Conservation (phyloP, 2,329 filamentous ascomycete species). For the Sporothrix brunneoviolacea region DNA sequence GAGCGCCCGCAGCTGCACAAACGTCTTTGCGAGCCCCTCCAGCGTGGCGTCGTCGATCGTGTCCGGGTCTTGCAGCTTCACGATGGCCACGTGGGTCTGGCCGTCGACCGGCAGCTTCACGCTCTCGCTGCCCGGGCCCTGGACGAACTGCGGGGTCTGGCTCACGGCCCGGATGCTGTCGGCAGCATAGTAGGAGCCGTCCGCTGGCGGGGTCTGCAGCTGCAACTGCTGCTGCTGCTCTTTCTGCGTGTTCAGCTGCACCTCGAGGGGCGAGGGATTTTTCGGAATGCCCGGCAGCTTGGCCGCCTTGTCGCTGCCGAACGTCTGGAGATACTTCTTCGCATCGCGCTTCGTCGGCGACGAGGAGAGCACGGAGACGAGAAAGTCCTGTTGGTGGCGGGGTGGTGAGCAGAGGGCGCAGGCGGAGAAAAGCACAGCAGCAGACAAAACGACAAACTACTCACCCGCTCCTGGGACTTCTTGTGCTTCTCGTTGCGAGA, state of each 20-base stretch:
- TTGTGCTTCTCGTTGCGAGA: slow-evolving; percentile 40
- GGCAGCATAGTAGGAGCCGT: slow-evolving; percentile 9
- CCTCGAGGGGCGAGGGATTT: slow-evolving; percentile 25
- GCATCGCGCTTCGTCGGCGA: slow-evolving; percentile 90
- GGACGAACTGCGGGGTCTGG: slow-evolving; percentile 30
- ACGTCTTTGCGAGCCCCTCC: slow-evolving; percentile 70
- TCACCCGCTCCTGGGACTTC: slow-evolving; percentile 42
- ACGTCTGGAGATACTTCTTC: slow-evolving; percentile 83
- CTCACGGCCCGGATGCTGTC: slow-evolving; percentile 26
- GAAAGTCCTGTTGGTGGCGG: slow-evolving; percentile 65
- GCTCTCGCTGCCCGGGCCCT: slow-evolving; percentile 23
- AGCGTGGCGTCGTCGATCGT: slow-evolving; percentile 61
- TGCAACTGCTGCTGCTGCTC: slow-evolving; percentile 17
- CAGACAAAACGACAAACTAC: background rate
- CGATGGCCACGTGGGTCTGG: slow-evolving; percentile 67
- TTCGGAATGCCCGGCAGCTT: slow-evolving; percentile 26
- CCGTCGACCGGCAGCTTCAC: slow-evolving; percentile 28
- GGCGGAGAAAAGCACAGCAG: no score
- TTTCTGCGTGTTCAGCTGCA: background rate
- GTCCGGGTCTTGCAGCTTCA: slow-evolving; percentile 75
- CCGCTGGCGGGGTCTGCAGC: slow-evolving; percentile 15
- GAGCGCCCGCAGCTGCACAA: slow-evolving; percentile 75
- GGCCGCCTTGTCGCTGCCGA: slow-evolving; percentile 43
- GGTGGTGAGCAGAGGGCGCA: background rate
- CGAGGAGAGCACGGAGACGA: slow-evolving; percentile 78